A percentile compares a stretch with the other conserved stretches of the same genome.
Conservation (phyloP, 345 rosid genomes). For the Turritis glabra region DNA sequence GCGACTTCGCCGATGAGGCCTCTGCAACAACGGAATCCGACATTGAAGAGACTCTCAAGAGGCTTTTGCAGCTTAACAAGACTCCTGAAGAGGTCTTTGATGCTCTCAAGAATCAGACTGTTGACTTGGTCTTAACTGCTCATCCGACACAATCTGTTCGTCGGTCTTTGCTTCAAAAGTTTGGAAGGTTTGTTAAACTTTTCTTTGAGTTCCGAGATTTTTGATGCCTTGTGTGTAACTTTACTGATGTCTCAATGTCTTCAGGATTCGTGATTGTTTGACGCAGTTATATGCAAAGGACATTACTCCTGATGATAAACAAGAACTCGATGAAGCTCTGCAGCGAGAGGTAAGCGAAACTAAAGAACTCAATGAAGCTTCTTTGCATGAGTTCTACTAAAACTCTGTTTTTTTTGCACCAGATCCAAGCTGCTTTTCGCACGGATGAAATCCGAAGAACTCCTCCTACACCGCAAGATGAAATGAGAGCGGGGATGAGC, state of each 20-base stretch:
- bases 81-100: slow-evolving; percentile 90
- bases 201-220: neutral
- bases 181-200: slow-evolving; percentile 64
- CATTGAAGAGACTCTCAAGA: slow-evolving; percentile 91
- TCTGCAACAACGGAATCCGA: slow-evolving; percentile 88
- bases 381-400: neutral
- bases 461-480: slow-evolving; percentile 99
- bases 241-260: slow-evolving; percentile 18
- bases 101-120: slow-evolving; percentile 95
- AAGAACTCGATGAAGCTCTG: slow-evolving; percentile 97
- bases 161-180: slow-evolving; percentile 94
- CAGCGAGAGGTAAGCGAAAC: slow-evolving; percentile 79
- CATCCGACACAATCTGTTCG: slow-evolving; percentile 99
- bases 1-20: slow-evolving; percentile 83
- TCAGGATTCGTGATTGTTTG: slow-evolving; percentile 81
- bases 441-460: slow-evolving; percentile 96
- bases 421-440: slow-evolving; percentile 99
- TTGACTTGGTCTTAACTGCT: slow-evolving; percentile 94
- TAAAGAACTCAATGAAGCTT: neutral
- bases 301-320: slow-evolving; percentile 96
- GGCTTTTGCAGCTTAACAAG: slow-evolving; percentile 79
- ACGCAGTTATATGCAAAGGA: slow-evolving; percentile 92
- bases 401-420: slow-evolving; percentile 3
- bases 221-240: neutral
- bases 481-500: slow-evolving; percentile 99